Conservation (phyloP, 768 basidiomycete genomes). For the Boletus eberwhitei region DNA sequence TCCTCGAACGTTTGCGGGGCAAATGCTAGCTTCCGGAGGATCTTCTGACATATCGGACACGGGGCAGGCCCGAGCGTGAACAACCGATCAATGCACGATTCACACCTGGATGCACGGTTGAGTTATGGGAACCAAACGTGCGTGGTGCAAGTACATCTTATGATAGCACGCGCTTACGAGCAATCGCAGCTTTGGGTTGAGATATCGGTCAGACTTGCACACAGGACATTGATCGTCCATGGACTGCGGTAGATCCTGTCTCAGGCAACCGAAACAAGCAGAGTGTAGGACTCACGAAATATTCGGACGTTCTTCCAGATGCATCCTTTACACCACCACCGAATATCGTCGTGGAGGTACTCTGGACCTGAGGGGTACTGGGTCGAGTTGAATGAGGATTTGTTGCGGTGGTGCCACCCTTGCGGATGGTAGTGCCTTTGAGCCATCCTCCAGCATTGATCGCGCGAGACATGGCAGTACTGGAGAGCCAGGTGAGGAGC, state of each 20-base stretch:
- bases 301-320: constrained; percentile 78
- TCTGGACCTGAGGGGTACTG: constrained; percentile 64
- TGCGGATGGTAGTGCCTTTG: constrained; percentile 72
- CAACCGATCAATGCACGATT: constrained; percentile 94
- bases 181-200: constrained; percentile 90
- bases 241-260: constrained; percentile 41
- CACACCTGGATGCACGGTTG: constrained; percentile 67
- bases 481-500: neutral
- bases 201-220: constrained; percentile 93
- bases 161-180: constrained; percentile 97
- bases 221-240: constrained; percentile 96
- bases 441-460: constrained; percentile 47
- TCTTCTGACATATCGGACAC: constrained; percentile 89
- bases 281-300: constrained; percentile 53
- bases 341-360: constrained; percentile 70
- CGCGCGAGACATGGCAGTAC: constrained; percentile 32
- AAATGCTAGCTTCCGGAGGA: constrained; percentile 90
- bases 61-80: constrained; percentile 96
- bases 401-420: constrained; percentile 48
- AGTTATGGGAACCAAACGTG: constrained; percentile 3
- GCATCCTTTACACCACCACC: constrained; percentile 85
- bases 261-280: constrained; percentile 7
- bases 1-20: constrained; percentile 94
- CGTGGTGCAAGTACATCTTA: constrained; percentile 69
- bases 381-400: constrained; percentile 50